These are phyloP conservation scores for Lathyrus sativus DNA, from an alignment of 306 rosid genomes.

Conservation along the genomic window DNA sequence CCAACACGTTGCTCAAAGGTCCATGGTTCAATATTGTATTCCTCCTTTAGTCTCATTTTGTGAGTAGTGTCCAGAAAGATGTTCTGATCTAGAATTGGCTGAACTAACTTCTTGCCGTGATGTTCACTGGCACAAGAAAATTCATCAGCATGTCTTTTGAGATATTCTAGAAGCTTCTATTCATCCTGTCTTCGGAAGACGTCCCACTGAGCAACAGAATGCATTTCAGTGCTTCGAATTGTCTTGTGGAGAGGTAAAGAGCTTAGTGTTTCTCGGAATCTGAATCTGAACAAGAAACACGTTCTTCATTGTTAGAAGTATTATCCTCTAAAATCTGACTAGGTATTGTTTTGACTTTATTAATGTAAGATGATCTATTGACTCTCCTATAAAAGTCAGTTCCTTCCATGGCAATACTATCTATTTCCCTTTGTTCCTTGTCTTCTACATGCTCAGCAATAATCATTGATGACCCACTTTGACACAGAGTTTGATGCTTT, in stretches of 20 bases:
- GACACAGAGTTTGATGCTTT: conserved; percentile 62
- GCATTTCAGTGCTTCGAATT: conserved; percentile 35
- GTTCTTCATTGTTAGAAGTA: conserved; percentile 43
- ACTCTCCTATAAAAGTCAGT: conserved; percentile 65
- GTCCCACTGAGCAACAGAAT: conserved; percentile 79
- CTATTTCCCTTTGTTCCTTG: conserved; percentile 39
- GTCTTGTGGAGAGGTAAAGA: conserved; percentile 34
- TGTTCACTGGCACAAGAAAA: conserved; percentile 46
- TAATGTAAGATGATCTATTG: conserved; percentile 54
- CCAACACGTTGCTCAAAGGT: conserved; percentile 88
- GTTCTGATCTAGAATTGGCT: conserved; percentile 87
- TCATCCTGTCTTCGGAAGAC: conserved; percentile 92
- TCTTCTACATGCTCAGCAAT: conserved; percentile 48
- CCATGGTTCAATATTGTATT: conserved; percentile 93
- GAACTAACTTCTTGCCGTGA: conserved; percentile 53
- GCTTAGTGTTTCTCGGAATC: conserved; percentile 38
- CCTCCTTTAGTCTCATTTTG: conserved; percentile 86
- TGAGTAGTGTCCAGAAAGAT: conserved; percentile 74
- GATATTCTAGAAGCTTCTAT: conserved; percentile 82
- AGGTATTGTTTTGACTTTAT: conserved; percentile 40
- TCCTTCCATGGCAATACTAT: conserved; percentile 48
- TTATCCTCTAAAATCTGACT: conserved; percentile 42
- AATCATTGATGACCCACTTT: conserved; percentile 46
- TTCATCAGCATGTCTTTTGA: conserved; percentile 62
- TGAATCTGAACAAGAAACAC: conserved; percentile 43